Evolutionary conservation across 352 stramenopile species (phyloP), one percentile per base, ranked within the genome.

Genomic region (Blastocystis sp.): DNA sequence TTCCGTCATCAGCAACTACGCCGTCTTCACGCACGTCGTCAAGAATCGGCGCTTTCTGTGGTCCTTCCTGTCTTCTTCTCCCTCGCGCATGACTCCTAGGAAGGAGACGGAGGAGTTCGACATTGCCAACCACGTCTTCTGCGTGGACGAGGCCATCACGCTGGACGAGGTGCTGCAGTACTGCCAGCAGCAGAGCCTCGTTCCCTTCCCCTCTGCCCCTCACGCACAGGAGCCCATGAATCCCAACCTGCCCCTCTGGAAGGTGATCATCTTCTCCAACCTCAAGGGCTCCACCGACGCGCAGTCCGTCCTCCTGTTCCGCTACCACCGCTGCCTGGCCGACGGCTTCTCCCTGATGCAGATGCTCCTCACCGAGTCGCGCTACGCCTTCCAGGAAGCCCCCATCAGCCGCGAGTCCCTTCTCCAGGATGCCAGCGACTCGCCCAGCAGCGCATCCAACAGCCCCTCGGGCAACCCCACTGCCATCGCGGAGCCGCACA

Each of bases 101-200:
- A 53, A 84, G 11, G 74, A 69, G 23, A 70, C 40, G 19, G 41
- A 21, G n/a, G 56, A 62, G 48, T 84, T 84, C 34, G 74, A 84
- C 43, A 84, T 84, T 19, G 40, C 74, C 3, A 84, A 84, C 66
- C 74, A 84, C 66, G 74, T 84, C 0, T 84, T 84, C 38, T 84
- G 74, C 48, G 74, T 84, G 5, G 74, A 84, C 23, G 74, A 84
- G 45, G 53, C 74, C 2, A 66, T 84, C 21, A 84, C 74, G n/a
- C 67, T 84, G 74, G 74, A 84, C 11, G 56, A 84, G 23, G 66
- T 84, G n/a, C 38, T 10, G 34, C 74, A 67, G 23, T 84, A 84
- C 41, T 56, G 74, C 28, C 48, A 64, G 21, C 45, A 84, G 53
- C 56, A 69, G 21, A n/a, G 34, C 4, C 74, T 84, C 61, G 74